Conservation (phyloP, 768 basidiomycete genomes). For the Hypsizygus marmoreus region DNA sequence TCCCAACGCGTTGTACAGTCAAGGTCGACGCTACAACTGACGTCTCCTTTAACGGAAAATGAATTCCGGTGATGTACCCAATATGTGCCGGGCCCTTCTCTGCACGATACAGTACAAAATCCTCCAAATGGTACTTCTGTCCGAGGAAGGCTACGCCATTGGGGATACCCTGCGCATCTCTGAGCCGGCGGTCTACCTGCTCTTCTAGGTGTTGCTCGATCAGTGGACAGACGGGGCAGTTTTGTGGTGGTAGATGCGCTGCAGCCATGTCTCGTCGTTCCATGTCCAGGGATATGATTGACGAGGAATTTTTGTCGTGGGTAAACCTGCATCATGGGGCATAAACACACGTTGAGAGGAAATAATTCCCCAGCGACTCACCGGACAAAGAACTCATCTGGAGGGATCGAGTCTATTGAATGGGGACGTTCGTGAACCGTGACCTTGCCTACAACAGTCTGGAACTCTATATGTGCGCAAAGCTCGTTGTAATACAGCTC, state of each 20-base stretch:
- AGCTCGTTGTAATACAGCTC: constrained; percentile 65
- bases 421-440: constrained; percentile 42
- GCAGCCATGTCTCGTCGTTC: constrained; percentile 25
- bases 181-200: constrained; percentile 28
- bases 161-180: constrained; percentile 23
- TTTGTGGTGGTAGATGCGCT: constrained; percentile 40
- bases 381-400: constrained; percentile 61
- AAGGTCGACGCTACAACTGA: constrained; percentile 24
- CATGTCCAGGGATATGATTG: constrained; percentile 45
- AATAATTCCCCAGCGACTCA: constrained; percentile 24
- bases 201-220: constrained; percentile 33
- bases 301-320: constrained; percentile 46
- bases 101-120: constrained; percentile 57
- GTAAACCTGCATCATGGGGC: constrained; percentile 41
- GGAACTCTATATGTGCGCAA: constrained; percentile 47
- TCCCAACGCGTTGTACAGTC: constrained; percentile 48
- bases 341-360: background rate
- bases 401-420: constrained; percentile 21
- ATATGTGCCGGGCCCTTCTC: constrained; percentile 55
- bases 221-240: constrained; percentile 54
- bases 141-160: constrained; percentile 50
- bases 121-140: constrained; percentile 56
- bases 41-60: constrained; percentile 19
- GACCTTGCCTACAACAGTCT: constrained; percentile 50
- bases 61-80: constrained; percentile 48